Conservation (phyloP, 2,329 filamentous ascomycete genomes). For the Monilinia fructigena region DNA sequence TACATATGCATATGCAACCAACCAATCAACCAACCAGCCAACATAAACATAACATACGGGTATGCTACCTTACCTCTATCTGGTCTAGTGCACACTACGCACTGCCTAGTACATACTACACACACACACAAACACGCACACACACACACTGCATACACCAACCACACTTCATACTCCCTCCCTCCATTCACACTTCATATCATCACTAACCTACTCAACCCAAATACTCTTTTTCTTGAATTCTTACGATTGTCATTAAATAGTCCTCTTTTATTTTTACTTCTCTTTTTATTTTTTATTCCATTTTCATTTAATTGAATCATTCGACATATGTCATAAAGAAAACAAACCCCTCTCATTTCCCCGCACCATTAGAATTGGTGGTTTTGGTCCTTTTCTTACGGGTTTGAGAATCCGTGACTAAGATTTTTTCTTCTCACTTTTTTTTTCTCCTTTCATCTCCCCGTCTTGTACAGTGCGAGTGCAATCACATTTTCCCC, state of each 20-base stretch:
- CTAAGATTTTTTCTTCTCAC: slow-evolving; percentile 20
- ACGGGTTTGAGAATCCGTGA: slow-evolving; percentile 21
- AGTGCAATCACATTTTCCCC: slow-evolving; percentile 16
- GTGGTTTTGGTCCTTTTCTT: slow-evolving; percentile 15
- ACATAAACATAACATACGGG: too few species aligned
- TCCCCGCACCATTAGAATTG: slow-evolving; percentile 14
- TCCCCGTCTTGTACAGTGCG: slow-evolving; percentile 6
- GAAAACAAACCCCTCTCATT: not conserved
- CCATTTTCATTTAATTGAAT: not conserved
- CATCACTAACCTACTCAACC: too few species aligned
- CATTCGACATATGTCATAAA: slow-evolving; percentile 10
- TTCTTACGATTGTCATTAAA: too few species aligned
- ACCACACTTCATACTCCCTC: not conserved
- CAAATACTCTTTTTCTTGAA: not conserved
- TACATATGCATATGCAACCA: too few species aligned
- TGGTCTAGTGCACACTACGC: too few species aligned
- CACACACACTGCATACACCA: too few species aligned
- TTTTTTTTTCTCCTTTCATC: slow-evolving; percentile 1
- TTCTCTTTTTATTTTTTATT: not conserved
- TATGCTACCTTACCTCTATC: too few species aligned
- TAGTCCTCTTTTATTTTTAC: too few species aligned
- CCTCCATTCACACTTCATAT: too few species aligned
- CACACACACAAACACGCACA: too few species aligned
- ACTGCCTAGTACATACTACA: too few species aligned
- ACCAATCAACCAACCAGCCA: too few species aligned